Percentiles rank a stretch among this genome's conserved stretches.
Conservation (phyloP, 1,284 basidiomycete species). For the Austropuccinia psidii region DNA sequence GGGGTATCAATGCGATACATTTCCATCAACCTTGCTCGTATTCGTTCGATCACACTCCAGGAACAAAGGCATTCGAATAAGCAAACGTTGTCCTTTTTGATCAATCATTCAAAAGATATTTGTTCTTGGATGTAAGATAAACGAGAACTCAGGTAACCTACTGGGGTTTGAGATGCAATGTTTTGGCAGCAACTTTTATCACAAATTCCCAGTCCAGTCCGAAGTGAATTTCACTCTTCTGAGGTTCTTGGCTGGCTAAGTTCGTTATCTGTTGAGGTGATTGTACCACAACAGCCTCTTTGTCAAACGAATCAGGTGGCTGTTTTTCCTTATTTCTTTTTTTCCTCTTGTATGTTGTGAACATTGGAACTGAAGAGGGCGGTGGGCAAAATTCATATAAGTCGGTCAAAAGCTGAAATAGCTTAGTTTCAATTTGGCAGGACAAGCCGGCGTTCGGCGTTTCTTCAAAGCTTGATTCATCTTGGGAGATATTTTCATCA, state of each 20-base stretch:
- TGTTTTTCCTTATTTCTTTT: neutral
- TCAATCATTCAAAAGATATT: neutral
- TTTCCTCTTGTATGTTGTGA: too few relatives aligned
- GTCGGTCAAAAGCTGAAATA: neutral
- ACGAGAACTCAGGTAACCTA: too few relatives aligned
- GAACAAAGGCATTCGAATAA: too few relatives aligned
- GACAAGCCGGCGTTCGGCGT: neutral
- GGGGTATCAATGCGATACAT: too few relatives aligned
- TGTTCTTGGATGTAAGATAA: neutral
- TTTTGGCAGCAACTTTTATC: neutral
- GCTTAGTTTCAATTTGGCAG: neutral
- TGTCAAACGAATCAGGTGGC: neutral
- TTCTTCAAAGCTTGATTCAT: neutral
- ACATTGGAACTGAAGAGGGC: constrained; percentile 9
- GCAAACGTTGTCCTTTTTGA: neutral
- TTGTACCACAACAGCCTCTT: neutral
- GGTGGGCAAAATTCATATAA: constrained; percentile 15
- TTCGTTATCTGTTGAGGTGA: neutral
- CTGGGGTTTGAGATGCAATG: neutral
- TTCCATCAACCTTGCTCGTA: neutral
- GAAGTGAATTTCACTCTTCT: neutral
- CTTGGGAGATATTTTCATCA: neutral
- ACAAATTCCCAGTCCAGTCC: constrained; percentile 11
- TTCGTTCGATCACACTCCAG: neutral
- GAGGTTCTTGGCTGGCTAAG: neutral